Percentiles rank a stretch among this genome's conserved stretches.
These are phyloP conservation scores for Pythium folliculosum DNA, from an alignment of 352 stramenopile species.

Conservation along the genomic window DNA sequence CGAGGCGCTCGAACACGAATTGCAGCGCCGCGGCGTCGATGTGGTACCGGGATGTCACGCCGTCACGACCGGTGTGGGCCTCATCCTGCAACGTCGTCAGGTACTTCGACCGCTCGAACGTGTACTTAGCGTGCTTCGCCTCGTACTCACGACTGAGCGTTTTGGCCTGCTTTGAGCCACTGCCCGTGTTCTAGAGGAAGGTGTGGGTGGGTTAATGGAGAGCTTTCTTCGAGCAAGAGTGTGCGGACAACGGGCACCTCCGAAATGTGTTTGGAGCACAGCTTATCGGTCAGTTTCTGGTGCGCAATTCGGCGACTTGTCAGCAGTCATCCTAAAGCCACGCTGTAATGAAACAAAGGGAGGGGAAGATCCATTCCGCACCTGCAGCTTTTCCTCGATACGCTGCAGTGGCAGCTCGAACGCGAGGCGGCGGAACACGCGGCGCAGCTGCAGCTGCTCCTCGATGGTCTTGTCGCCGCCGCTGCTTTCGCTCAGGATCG, in stretches of 20 bases:
- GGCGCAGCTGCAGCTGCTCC: conserved; percentile 73
- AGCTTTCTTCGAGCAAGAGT: too few relatives aligned
- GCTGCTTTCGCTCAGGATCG: conserved; percentile 22
- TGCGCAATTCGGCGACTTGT: too few relatives aligned
- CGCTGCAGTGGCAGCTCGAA: conserved; percentile 66
- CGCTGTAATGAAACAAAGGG: not conserved
- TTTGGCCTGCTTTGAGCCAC: conserved; percentile 19
- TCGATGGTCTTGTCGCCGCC: conserved; percentile 52
- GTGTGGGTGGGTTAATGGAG: not conserved
- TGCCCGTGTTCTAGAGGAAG: not conserved
- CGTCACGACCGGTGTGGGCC: conserved; percentile 50
- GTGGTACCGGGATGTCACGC: conserved; percentile 51
- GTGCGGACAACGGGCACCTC: conserved; percentile 8
- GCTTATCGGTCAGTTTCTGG: conserved; percentile 52
- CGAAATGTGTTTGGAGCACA: conserved; percentile 30
- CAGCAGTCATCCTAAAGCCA: not conserved
- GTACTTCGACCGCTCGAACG: conserved; percentile 48
- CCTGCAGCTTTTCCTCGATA: conserved; percentile 65
- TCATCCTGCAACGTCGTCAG: conserved; percentile 58
- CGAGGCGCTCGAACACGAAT: conserved; percentile 62
- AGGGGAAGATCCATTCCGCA: conserved; percentile 14
- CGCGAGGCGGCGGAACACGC: conserved; percentile 67
- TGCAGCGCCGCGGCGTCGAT: conserved; percentile 51
- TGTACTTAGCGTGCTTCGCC: conserved; percentile 41
- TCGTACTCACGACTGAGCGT: conserved; percentile 40